Base-by-base conservation (phyloP, 805 yeast genomes). In the Maudiozyma serrabonitensis region DNA sequence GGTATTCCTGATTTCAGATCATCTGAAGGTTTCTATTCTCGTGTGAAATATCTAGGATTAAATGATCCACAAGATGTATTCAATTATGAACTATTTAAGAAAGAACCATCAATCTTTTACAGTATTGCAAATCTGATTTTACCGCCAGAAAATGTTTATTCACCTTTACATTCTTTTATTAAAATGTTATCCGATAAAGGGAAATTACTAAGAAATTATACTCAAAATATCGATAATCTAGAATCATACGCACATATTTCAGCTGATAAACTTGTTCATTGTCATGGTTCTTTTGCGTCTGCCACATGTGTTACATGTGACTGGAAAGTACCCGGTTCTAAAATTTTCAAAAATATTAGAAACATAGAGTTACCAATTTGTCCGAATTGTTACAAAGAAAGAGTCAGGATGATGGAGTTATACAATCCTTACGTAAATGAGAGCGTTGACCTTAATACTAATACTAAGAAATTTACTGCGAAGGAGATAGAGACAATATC, bases 1-100 rank as follows among this genome's bases (percentile, higher is more conserved):
- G 96, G 96, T 5, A 89, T 88, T 47, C 96, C 96, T 0, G 96
- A 88, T 67, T 88, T 89, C 68, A 75, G 97, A 61, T 87, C 96
- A 0, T 80, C 87, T 18, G 75, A 82, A 54, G 97, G 97, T 46
- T 76, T 89, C 50, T 89, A 89, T 66, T 74, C 87, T 2, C 77
- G 76, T 57, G 74, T 90, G 56, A 74, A 75, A 46, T 75, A 77
- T 58, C 66, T 87, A 51, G 89, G 93, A 0, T 69, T 89, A 41
- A 76, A 74, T 44, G 96, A 89, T 58, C 96, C 97, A 0, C 96
- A 89, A 62, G 91, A 87, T 57, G 96, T 88, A 40, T 89, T 89
- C 65, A 87, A 86, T 59, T 69, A 85, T 43, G 73, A 73, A 19
- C 71, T 79, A 13, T 89, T 89, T 68, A 73, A 73, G 54, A 75